Base-by-base conservation (phyloP, 768 basidiomycete species). In the Panus rudis region DNA sequence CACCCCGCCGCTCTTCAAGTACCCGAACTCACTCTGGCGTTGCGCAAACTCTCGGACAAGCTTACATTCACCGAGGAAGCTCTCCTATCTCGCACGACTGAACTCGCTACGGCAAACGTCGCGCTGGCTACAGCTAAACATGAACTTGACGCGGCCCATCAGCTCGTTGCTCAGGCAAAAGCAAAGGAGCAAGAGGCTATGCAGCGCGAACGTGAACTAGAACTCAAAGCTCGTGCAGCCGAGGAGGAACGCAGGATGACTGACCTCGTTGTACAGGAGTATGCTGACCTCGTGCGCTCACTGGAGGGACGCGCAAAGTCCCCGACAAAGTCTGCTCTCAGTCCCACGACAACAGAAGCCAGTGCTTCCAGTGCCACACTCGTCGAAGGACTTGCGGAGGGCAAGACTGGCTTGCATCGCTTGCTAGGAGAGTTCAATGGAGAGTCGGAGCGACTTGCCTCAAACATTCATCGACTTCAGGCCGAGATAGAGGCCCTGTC, bases 231-330 rank as follows among this genome's bases (percentile, higher is more conserved):
- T 3, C 65, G 62, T 27, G 65, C 63, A 17, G 70, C 71, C 3
- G 73, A 81, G 47, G 79, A 84, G 56, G 74, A 81, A 48, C 63
- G 66, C 25, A 70, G 67, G 50, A 75, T 85, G 71, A 69, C 71
- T 30, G 85, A 89, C 44, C 56, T 72, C 23, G 80, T 78, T 4
- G 72, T 89, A 13, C 66, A 71, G 40, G 83, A 89, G 50, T 90
- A 90, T 41, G 87, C 87, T 0, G 77, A 76, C 45, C 71, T 90
- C 12, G 87, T 89, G 11, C 70, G 84, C 16, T 69, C 62, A 2
- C 66, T 88, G 42, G 80, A 86, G 52, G 68, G 70, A 14, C 66
- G 70, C 3, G 25, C 28, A 8, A 37, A 45, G 13, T n/a, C 41
- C n/a, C 27, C 26, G 6, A 1, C 19, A 43, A 46, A n/a, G 21